These are phyloP conservation scores for Centella asiatica DNA, from an alignment of 129 eudicot species.

Conservation along the genomic window DNA sequence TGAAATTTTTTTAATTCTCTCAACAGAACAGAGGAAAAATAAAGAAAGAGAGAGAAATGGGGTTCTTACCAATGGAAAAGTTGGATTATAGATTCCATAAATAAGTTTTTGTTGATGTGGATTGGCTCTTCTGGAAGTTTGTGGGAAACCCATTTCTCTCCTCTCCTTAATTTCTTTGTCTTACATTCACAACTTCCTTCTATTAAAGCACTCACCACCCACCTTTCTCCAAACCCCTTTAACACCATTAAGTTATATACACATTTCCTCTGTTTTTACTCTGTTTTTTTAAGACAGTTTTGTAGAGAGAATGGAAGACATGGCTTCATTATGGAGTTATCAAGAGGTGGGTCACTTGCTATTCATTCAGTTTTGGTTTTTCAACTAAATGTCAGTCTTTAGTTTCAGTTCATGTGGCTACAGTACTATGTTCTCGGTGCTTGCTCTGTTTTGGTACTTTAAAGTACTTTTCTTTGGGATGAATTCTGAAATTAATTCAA, in stretches of 20 bases:
- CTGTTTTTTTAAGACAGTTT: not conserved
- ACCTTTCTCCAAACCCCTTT: conserved; percentile 6
- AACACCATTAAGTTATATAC: conserved; percentile 1
- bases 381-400: not conserved
- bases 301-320: conserved; percentile 44
- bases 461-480: not conserved
- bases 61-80: conserved; percentile 1
- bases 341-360: conserved; percentile 52
- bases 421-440: not conserved
- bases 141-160: conserved; percentile 10
- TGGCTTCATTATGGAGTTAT: conserved; percentile 52
- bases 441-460: conserved; percentile 15
- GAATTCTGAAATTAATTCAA: too few species aligned
- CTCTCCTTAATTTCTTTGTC: conserved; percentile 8
- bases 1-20: not conserved
- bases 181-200: conserved; percentile 8
- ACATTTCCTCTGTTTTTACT: not conserved
- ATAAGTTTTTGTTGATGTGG: conserved; percentile 3
- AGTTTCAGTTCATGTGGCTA: not conserved
- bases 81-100: conserved; percentile 20
- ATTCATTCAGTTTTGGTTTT: not conserved
- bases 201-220: conserved; percentile 19
- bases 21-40: conserved; percentile 8
- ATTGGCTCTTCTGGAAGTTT: conserved; percentile 19
- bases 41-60: conserved; percentile 11